Base-by-base conservation (phyloP, 2,329 filamentous ascomycete genomes). In the Diaporthe nobilis region DNA sequence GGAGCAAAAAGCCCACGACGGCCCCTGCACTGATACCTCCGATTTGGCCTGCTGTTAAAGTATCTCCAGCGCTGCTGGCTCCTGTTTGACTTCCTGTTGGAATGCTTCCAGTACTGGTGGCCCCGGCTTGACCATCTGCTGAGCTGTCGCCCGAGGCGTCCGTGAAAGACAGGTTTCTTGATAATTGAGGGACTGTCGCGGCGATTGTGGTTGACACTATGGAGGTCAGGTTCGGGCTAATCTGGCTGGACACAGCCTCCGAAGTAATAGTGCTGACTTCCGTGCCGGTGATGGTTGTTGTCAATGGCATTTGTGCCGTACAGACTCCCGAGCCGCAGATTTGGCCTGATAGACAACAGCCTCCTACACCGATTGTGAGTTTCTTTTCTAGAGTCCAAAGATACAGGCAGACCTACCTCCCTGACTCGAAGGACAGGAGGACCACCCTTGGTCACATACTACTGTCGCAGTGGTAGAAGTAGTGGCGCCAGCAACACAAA, bases 1-100 rank as follows among this genome's bases (percentile, higher is more conserved):
- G 34, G n/a, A 70, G n/a, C 22, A 70, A 22, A 13, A 70, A 70
- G 34, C 65, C 49, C 34, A 70, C 65, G 15, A 70, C 65, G 47
- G 22, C 65, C 1, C 65, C 65, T 12, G 65, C 65, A 3, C 65
- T 70, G 65, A 70, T 70, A 4, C 65, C 65, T 20, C 65, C 65
- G 4, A 70, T 55, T 13, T 70, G 65, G 2, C 34, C 65, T 10
- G 12, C 49, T 34, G 49, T 55, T 4, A 70, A 17, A 28, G 49
- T 13, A 0, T 20, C 37, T 4, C 61, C 42, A 15, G 42, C 25
- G 20, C 6, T 47, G 13, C 61, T 65, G 17, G 42, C 6, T 7
- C 25, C 42, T 17, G 42, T 49, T n/a, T 49, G n/a, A 22, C 10
- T 22, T 28, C 2, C 61, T 15, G 61, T n/a, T 1, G 42, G 22